Evolutionary conservation across 169 alveolate genomes (phyloP).

Genomic region (Cryptosporidium sp.): DNA sequence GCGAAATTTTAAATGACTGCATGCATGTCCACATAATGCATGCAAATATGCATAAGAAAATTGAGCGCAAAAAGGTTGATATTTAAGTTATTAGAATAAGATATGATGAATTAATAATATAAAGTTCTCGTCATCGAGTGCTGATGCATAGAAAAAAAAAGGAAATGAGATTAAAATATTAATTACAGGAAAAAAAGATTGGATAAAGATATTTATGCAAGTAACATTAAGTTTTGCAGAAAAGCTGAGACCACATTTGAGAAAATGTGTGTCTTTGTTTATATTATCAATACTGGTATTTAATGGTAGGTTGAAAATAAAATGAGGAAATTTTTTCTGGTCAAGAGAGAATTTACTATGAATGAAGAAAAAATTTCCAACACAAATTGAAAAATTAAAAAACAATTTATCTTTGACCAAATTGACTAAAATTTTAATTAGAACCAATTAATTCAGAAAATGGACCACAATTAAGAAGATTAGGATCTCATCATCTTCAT

Average conservation of each 20-base stretch:
- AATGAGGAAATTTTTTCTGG: not conserved
- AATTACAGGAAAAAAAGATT: constrained; percentile 3
- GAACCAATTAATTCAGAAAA: constrained; percentile 22
- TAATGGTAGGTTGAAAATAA: constrained; percentile 9
- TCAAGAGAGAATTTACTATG: not conserved
- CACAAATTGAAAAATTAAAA: too few relatives aligned
- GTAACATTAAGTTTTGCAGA: not conserved
- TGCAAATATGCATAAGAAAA: not conserved
- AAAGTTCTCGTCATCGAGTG: constrained; percentile 14
- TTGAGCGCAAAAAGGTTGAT: not conserved
- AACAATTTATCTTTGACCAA: not conserved
- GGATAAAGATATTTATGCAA: not conserved
- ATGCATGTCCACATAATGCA: constrained; percentile 4
- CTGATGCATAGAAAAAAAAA: constrained; percentile 23
- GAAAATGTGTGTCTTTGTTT: constrained; percentile 19
- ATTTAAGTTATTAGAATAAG: not conserved
- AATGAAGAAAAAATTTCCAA: not conserved
- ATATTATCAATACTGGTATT: constrained; percentile 1
- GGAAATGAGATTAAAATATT: constrained; percentile 2
- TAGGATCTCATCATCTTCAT: constrained; percentile 27
- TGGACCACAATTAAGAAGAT: constrained; percentile 38
- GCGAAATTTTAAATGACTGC: not conserved
- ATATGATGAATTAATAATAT: constrained; percentile 23
- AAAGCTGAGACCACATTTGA: constrained; percentile 14
- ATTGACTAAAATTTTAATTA: not conserved